phyloP scores from a whole-genome alignment of 2,329 filamentous ascomycete species.

The Lecanicillium sp. region DNA sequence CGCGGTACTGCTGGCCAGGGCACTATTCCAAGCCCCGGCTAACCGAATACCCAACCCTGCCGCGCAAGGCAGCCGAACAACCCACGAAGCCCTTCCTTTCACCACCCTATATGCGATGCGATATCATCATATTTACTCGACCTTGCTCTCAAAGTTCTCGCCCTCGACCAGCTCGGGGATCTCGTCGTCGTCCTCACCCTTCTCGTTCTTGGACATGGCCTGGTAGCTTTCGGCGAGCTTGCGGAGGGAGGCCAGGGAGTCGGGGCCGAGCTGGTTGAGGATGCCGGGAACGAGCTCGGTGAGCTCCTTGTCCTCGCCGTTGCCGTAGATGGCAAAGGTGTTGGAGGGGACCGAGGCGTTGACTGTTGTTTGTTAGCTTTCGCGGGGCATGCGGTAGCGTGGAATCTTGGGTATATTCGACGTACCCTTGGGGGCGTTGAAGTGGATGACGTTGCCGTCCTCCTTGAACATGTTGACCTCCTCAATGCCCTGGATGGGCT shows the following conservation, averaged over 20 bases:
- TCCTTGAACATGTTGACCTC: slow-evolving; percentile 99
- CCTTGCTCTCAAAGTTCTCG: slow-evolving; percentile 97
- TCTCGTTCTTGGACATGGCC: slow-evolving; percentile 93
- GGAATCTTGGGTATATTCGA: slow-evolving; percentile 22
- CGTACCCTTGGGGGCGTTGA: slow-evolving; percentile 93
- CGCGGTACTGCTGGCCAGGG: too few relatives aligned
- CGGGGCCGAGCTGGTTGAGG: slow-evolving; percentile 98
- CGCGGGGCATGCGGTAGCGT: slow-evolving; percentile 14
- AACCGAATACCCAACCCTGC: background rate
- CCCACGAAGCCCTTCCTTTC: slow-evolving; percentile 1
- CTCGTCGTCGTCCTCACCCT: slow-evolving; percentile 80
- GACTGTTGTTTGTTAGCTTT: too few relatives aligned
- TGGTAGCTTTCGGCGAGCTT: slow-evolving; percentile 99
- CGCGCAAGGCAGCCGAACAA: background rate
- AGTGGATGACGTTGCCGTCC: slow-evolving; percentile 99
- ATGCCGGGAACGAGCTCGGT: slow-evolving; percentile 99
- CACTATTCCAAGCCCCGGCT: background rate
- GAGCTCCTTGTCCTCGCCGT: slow-evolving; percentile 98
- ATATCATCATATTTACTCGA: slow-evolving; percentile 61
- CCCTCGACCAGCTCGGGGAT: slow-evolving; percentile 96
- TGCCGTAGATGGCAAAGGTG: slow-evolving; percentile 99
- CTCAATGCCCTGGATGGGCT: slow-evolving; percentile 99
- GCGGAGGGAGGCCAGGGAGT: slow-evolving; percentile 93
- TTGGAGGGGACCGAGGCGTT: slow-evolving; percentile 96
- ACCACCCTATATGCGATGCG: background rate